phyloP scores from a whole-genome alignment of 371 early-diverging fungal genomes.

The Mucor circinelloides region DNA sequence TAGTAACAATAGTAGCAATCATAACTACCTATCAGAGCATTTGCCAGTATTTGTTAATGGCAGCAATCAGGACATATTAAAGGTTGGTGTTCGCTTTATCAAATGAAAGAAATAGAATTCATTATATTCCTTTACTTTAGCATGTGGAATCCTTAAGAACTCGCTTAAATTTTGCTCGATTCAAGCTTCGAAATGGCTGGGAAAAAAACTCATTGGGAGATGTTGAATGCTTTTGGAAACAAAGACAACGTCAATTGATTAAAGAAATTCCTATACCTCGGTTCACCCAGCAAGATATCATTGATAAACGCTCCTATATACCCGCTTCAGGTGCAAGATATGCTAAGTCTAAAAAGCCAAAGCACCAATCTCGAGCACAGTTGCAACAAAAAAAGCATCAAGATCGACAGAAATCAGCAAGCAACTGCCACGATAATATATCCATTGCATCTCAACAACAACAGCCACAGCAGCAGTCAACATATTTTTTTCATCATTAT shows the following conservation, averaged over 20 bases:
- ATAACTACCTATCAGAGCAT: background rate
- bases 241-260: constrained; percentile 28
- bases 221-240: constrained; percentile 43
- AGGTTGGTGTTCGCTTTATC: background rate
- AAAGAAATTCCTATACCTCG: constrained; percentile 42
- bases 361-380: constrained; percentile 7
- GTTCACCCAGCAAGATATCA: constrained; percentile 49
- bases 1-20: constrained; percentile 1
- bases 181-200: constrained; percentile 47
- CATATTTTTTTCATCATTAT: constrained; percentile 8
- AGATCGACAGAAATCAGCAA: background rate
- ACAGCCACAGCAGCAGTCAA: background rate
- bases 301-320: constrained; percentile 30
- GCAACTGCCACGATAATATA: background rate
- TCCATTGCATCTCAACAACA: background rate
- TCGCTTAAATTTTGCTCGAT: constrained; percentile 40
- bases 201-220: constrained; percentile 36
- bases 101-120: background rate
- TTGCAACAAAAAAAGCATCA: background rate
- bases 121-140: constrained; percentile 10
- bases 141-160: constrained; percentile 37
- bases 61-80: constrained; percentile 1
- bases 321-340: constrained; percentile 17
- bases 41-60: background rate
- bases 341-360: constrained; percentile 16